Conservation (phyloP, 78 protist species). For the Dictyostelium brefeldianum region DNA sequence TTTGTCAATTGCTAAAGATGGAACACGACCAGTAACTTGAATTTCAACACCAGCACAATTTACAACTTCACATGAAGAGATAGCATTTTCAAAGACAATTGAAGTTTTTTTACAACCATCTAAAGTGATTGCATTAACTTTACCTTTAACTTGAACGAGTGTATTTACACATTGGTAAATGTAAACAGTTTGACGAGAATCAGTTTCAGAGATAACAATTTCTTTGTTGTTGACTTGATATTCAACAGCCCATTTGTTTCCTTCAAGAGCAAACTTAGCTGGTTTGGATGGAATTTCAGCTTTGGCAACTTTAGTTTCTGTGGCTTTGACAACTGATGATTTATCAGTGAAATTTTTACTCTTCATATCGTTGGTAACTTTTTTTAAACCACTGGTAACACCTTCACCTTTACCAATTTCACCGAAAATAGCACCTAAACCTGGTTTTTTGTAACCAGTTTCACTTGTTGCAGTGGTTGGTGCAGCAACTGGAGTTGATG, state of each 20-base stretch:
- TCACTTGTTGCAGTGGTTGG: slow-evolving; percentile 53
- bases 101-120: slow-evolving; percentile 92
- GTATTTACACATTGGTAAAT: slow-evolving; percentile 83
- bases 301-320: slow-evolving; percentile 45
- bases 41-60: slow-evolving; percentile 90
- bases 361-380: slow-evolving; percentile 91
- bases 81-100: slow-evolving; percentile 89
- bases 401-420: slow-evolving; percentile 86
- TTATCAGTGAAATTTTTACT: slow-evolving; percentile 88
- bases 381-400: slow-evolving; percentile 89
- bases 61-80: slow-evolving; percentile 89
- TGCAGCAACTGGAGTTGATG: slow-evolving; percentile 74
- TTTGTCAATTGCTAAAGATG: slow-evolving; percentile 92
- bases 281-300: slow-evolving; percentile 57
- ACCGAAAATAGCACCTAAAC: slow-evolving; percentile 76
- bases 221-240: slow-evolving; percentile 77
- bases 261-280: slow-evolving; percentile 74
- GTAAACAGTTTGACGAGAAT: slow-evolving; percentile 86
- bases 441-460: slow-evolving; percentile 35
- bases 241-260: slow-evolving; percentile 94
- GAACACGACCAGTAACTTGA: slow-evolving; percentile 85
- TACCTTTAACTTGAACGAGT: slow-evolving; percentile 89
- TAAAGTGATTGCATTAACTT: slow-evolving; percentile 91
- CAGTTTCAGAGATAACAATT: slow-evolving; percentile 78
- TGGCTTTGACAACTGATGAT: slow-evolving; percentile 78